phyloP scores from a whole-genome alignment of 2,329 filamentous ascomycete genomes.

The Colletotrichum filicis region DNA sequence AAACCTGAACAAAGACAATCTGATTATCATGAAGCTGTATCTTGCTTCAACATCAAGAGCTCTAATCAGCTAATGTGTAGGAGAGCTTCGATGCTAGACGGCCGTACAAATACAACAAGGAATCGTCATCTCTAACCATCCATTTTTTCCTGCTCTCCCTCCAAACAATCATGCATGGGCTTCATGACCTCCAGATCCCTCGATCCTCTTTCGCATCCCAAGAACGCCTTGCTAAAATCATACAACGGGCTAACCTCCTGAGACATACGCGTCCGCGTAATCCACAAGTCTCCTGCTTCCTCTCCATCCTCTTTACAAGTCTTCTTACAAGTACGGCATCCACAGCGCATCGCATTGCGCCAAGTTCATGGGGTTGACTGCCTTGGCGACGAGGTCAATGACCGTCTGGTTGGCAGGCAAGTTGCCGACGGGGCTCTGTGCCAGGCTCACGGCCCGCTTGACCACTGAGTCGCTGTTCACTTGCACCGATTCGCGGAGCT shows the following conservation, averaged over 20 bases:
- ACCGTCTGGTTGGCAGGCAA: constrained; percentile 97
- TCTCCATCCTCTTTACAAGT: background rate
- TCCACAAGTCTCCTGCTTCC: background rate
- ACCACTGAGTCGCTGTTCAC: constrained; percentile 91
- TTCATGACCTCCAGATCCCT: background rate
- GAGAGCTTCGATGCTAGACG: background rate
- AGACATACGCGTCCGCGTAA: background rate
- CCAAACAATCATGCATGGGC: background rate
- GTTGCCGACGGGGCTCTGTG: constrained; percentile 80
- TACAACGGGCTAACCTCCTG: background rate
- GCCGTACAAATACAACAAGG: constrained; percentile 26
- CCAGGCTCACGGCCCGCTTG: constrained; percentile 87
- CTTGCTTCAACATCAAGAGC: background rate
- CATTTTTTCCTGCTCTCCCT: constrained; percentile 1
- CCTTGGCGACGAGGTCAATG: constrained; percentile 91
- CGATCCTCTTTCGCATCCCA: background rate
- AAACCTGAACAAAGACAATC: background rate
- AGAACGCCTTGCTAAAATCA: constrained; percentile 33
- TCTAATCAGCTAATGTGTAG: background rate
- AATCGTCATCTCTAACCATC: constrained; percentile 12
- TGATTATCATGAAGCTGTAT: constrained; percentile 15
- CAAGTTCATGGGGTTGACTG: constrained; percentile 91
- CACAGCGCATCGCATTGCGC: constrained; percentile 91
- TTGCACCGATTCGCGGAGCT: constrained; percentile 83
- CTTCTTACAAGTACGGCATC: constrained; percentile 89